A percentile compares a stretch with the other conserved stretches of the same genome.
Conservation (phyloP, 2,329 filamentous ascomycete species). For the Onygena corvina region DNA sequence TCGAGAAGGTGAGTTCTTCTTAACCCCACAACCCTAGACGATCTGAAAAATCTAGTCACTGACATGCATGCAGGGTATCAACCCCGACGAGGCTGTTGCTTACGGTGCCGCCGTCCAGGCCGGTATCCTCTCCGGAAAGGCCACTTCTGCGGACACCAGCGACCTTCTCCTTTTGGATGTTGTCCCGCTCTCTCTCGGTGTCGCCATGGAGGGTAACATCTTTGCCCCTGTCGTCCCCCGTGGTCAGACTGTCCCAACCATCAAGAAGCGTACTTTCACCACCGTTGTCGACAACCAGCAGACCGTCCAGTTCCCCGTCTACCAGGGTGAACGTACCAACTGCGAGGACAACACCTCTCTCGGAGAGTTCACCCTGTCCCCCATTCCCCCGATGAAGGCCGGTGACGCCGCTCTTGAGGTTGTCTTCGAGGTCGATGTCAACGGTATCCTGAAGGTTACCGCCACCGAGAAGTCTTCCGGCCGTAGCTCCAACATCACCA, state of each 20-base stretch:
- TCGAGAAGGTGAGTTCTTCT: conserved; percentile 59
- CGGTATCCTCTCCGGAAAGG: conserved; percentile 97
- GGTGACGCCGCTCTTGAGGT: conserved; percentile 95
- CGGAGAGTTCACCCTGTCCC: conserved; percentile 91
- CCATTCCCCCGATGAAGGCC: conserved; percentile 74
- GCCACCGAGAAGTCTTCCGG: conserved; percentile 98
- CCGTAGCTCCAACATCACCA: conserved; percentile 97
- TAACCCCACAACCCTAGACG: neutral
- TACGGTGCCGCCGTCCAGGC: conserved; percentile 98
- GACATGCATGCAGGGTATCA: conserved; percentile 55
- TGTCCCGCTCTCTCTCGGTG: conserved; percentile 89
- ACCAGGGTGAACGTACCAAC: conserved; percentile 93
- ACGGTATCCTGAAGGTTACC: conserved; percentile 99
- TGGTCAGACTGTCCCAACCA: conserved; percentile 60
- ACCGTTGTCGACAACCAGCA: conserved; percentile 57
- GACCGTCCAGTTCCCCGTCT: conserved; percentile 83
- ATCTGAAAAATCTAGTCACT: conserved; percentile 8
- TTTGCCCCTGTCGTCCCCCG: conserved; percentile 86
- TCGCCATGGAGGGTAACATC: conserved; percentile 99
- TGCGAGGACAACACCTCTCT: conserved; percentile 97
- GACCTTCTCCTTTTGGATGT: conserved; percentile 95
- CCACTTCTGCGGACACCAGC: conserved; percentile 82
- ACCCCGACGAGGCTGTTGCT: conserved; percentile 97
- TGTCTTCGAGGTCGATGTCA: conserved; percentile 99
- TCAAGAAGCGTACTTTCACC: conserved; percentile 85